Conservation (phyloP, 2,329 filamentous ascomycete genomes). For the Trichoderma koningiopsis region DNA sequence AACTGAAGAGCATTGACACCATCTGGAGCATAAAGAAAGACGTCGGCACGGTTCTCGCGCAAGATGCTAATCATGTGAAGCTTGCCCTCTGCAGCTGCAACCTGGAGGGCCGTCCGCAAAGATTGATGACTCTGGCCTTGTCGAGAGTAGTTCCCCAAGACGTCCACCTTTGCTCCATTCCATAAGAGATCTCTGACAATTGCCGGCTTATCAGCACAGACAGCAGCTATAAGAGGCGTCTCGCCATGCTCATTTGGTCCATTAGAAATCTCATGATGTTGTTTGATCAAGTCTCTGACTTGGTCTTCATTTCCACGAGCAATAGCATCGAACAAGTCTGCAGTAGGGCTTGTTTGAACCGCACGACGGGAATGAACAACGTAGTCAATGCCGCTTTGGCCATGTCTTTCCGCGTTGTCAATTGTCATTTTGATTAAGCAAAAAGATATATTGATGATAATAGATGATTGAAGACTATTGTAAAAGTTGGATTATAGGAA, state of each 20-base stretch:
- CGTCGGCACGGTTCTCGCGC: conserved; percentile 46
- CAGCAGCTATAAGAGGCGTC: conserved; percentile 15
- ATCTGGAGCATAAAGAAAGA: conserved; percentile 47
- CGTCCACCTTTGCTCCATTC: conserved; percentile 36
- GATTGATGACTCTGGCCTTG: conserved; percentile 31
- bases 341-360: not conserved
- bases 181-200: conserved; percentile 13
- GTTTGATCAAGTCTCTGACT: not conserved
- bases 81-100: conserved; percentile 45
- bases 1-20: conserved; percentile 50
- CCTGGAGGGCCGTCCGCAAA: conserved; percentile 48
- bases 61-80: conserved; percentile 47
- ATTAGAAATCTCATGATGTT: not conserved
- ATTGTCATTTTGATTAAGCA: not conserved
- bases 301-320: not conserved
- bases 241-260: conserved; percentile 1
- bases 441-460: not conserved
- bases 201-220: not conserved
- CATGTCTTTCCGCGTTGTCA: not conserved
- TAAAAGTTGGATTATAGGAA: not conserved
- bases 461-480: not conserved
- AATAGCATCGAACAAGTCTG: conserved; percentile 9
- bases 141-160: conserved; percentile 28
- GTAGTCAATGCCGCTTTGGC: not conserved
- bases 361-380: no score